Evolutionary conservation across 768 basidiomycete species (phyloP), one percentile per base, ranked within the genome.

Genomic region (Tulasnella sp.): DNA sequence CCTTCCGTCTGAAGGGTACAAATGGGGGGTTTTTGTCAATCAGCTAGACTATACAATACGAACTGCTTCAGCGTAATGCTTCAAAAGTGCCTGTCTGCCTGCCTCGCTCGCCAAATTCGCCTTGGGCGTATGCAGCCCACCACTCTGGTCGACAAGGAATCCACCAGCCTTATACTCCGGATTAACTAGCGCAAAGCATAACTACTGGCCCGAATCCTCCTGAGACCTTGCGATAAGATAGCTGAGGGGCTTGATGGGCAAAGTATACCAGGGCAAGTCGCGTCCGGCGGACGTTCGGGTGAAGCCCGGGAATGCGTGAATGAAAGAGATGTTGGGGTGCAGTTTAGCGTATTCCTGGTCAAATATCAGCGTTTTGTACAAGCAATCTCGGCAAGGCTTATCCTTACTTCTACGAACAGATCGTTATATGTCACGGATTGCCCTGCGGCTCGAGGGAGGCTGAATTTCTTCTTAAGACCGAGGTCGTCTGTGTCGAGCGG

Each of bases 401-500:
- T 31, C 20, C 48, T 41, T 41, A 80, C 79, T 24, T 80, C 75
- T 31, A 54, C 79, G 22, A 80, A 46, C 11, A 80, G 74, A 54
- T 80, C 73, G 75, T 76, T 80, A 44, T 76, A 76, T 12, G 44
- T 80, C 6, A 60, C 34, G 11, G 54, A 40, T 34, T 75, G 73
- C 24, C 31, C 54, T 22, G 54, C 41, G 42, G 81, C 69, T 28
- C 42, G 22, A 12, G 64, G 14, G 24, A 40, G 46, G 20, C 34
- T 81, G 72, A 73, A 80, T 54, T 72, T 54, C 80, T 81, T 81
- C 80, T 81, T 81, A 37, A 81, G 48, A 14, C 80, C 81, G 22
- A 81, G 18, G 46, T 81, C 72, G 18, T 81, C 76, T 20, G 42
- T 72, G 28, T 69, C 31, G 14, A 80, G 31, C 20, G 40, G 40